Base-by-base conservation (phyloP, 1,139 yeast species). In the Geotrichum histeridarum region DNA sequence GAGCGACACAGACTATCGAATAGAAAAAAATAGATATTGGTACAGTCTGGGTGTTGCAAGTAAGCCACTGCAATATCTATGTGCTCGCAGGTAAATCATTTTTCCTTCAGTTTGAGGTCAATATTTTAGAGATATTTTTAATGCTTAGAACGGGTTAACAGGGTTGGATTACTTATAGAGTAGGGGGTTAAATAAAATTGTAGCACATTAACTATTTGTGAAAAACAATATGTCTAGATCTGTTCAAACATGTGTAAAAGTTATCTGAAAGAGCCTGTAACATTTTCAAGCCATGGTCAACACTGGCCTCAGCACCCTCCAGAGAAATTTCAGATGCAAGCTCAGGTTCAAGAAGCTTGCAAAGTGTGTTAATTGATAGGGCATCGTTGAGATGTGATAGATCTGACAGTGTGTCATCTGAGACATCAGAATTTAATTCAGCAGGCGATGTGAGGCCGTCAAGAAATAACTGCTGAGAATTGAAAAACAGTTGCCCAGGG, bases 331-430 rank as follows among this genome's bases (percentile, higher is more conserved):
- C 41, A 22, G 12, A 35, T 8, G 27, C n/a, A 18, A 22, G 14
- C 11, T 48, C n/a, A n/a, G 51, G 46, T 15, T 35, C 32, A 41
- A 48, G 41, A 7, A 48, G 45, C 8, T 35, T 48, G 51, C 51
- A 48, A 17, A 48, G 22, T n/a, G 30, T 31, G 12, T 22, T 22
- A 5, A 38, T 27, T 6, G 51, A 48, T 5, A 48, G n/a, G 31
- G 12, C 46, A 12, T 31, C 31, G 5, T 33, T 8, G 6, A 30
- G 5, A 1, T 12, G 27, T 14, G 27, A 22, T 22, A 22, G 27
- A 22, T 22, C 27, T 22, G 27, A 22, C 4, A 22, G 27, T 22
- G 27, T 22, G 27, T 3, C 27, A 22, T 42, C 43, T 4, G 43
- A 31, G n/a, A 15, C 32, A 33, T 22, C 14, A 35, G 48, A 32